Conservation (phyloP, 1,284 basidiomycete species). For the Singerocomus inundabilis region DNA sequence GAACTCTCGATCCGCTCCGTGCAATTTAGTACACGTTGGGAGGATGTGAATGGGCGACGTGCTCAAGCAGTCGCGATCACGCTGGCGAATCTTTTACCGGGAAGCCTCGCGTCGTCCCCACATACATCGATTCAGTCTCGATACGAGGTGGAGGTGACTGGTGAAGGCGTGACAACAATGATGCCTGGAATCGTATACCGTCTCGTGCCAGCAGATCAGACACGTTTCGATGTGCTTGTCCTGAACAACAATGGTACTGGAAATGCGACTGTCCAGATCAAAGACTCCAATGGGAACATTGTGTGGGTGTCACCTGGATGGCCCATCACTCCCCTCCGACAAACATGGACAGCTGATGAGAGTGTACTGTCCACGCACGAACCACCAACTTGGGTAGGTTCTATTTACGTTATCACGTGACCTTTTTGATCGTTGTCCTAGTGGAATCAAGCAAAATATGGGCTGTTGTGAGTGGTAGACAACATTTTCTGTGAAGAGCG, state of each 20-base stretch:
- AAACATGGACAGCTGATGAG: constrained; percentile 41
- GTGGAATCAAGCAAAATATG: constrained; percentile 54
- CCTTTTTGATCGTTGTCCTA: constrained; percentile 12
- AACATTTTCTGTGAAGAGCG: not conserved
- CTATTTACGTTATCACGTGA: not conserved
- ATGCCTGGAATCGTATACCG: constrained; percentile 38
- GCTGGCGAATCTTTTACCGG: constrained; percentile 45
- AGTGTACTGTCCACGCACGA: constrained; percentile 44
- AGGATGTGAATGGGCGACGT: constrained; percentile 33
- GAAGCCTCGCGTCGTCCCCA: constrained; percentile 21
- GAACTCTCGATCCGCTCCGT: constrained; percentile 39
- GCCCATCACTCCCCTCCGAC: constrained; percentile 37
- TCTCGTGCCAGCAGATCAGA: constrained; percentile 46
- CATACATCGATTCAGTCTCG: constrained; percentile 34
- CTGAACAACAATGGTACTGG: constrained; percentile 31
- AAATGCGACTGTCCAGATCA: constrained; percentile 36
- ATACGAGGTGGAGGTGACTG: constrained; percentile 38
- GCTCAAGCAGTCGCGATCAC: constrained; percentile 47
- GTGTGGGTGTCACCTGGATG: constrained; percentile 38
- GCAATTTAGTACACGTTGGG: constrained; percentile 45
- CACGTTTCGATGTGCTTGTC: constrained; percentile 42
- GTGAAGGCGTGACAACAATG: constrained; percentile 39
- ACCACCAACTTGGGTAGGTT: constrained; percentile 49
- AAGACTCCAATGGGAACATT: constrained; percentile 32
- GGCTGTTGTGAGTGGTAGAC: constrained; percentile 49